Evolutionary conservation across 176 grass and related monocot species (phyloP).

Genomic region (Aegilops bicornis): DNA sequence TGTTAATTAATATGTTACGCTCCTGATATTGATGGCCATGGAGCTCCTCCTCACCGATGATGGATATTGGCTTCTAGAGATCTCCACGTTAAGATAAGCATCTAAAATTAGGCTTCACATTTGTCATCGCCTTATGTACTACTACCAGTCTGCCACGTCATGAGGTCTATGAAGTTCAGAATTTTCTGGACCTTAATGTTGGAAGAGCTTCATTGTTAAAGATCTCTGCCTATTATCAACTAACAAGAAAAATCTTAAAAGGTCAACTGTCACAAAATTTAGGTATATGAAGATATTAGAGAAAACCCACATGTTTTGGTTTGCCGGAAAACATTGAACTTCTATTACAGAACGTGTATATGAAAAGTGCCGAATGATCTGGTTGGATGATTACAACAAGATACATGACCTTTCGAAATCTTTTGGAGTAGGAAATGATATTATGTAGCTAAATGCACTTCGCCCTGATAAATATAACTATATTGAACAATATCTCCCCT

Average conservation of each 20-base stretch:
- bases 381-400: too few species aligned
- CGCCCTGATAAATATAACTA: not conserved
- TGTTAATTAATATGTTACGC: slow-evolving; percentile 13
- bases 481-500: not conserved
- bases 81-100: too few species aligned
- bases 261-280: not conserved
- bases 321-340: not conserved
- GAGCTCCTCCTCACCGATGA: too few species aligned
- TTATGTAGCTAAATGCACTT: not conserved
- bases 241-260: too few species aligned
- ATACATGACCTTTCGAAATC: not conserved
- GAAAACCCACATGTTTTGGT: not conserved
- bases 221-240: too few species aligned
- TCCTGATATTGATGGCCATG: not conserved
- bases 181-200: not conserved
- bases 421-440: not conserved
- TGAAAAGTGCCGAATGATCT: not conserved
- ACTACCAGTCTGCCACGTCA: not conserved
- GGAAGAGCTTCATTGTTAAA: not conserved
- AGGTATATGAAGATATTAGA: not conserved
- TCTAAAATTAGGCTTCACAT: too few species aligned
- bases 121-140: not conserved
- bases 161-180: not conserved
- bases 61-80: too few species aligned
- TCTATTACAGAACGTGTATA: not conserved